Evolutionary conservation across 1,284 basidiomycete genomes (phyloP), one percentile per base, ranked within the genome.

Genomic region (Malassezia sp.): DNA sequence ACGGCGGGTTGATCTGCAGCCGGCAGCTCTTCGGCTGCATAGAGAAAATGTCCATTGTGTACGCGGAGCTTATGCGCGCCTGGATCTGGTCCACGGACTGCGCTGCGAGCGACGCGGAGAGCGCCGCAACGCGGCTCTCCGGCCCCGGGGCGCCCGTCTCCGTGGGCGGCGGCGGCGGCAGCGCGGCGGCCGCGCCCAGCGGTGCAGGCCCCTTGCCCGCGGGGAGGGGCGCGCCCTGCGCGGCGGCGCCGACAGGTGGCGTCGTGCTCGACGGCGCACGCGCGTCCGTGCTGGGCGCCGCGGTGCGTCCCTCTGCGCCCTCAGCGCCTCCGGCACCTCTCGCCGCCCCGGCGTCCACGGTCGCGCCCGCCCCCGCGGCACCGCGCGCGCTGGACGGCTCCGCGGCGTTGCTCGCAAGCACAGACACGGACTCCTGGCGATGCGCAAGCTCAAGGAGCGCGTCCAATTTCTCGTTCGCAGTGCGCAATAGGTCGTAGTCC

Each of bases 1-100:
- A 74, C 2, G 87, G 80, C 1, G 90, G 84, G 30, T 78, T 75
- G 73, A 97, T 90, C 74, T 95, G 90, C 40, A 97, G 75, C 56
- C 83, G 84, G 57, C 93, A 89, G 74, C 56, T 57, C 79, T 90
- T 90, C 4, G 85, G 83, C 60, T 80, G 79, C 89, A 99, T 91
- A 1, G 86, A 85, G 70, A 99, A 99, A 36, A 99, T 82, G 71
- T 99, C 91, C 26, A 95, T 73, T 4, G 85, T 86, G 23, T 78
- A 76, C 35, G 83, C 78, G 0, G 86, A 82, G 42, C 82, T 79
- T 33, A 97, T 76, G 23, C 84, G 77, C 26, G 77, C 74, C 69
- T 97, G 91, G 18, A 99, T 77, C 59, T 88, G 83, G 18, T 59
- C 60, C 42, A 60, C 47, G 30, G 58, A 55, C 42, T 42, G 43